Evolutionary conservation across 2,329 filamentous ascomycete genomes (phyloP).

Genomic region (Tolypocladium inflatum): DNA sequence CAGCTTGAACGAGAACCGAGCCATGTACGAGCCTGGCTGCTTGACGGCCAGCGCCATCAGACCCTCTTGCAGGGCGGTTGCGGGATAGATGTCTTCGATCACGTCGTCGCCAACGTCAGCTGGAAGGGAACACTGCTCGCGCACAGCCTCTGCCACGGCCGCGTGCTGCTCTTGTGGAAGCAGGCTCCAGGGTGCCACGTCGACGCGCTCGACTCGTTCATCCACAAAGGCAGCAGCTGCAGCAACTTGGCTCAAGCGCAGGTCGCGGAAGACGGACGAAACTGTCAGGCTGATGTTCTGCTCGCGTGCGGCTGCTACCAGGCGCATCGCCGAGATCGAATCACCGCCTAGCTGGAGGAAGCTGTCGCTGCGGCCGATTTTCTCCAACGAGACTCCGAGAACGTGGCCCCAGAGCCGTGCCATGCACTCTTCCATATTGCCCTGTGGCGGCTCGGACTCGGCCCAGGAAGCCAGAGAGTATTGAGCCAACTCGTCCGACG

Average conservation of each 20-base stretch:
- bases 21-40: conserved; percentile 25
- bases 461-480: neutral
- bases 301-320: neutral
- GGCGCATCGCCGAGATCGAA: neutral
- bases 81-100: conserved; percentile 25
- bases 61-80: conserved; percentile 29
- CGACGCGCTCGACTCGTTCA: neutral
- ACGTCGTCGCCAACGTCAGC: neutral
- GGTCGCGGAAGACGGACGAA: neutral
- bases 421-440: neutral
- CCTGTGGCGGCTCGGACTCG: neutral
- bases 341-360: conserved; percentile 1
- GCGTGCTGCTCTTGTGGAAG: neutral
- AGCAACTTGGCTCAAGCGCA: neutral
- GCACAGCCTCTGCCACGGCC: neutral
- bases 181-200: neutral
- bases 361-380: neutral
- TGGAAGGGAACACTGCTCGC: neutral
- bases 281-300: neutral
- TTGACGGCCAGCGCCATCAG: conserved; percentile 25
- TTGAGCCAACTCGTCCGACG: neutral
- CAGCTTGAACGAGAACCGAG: conserved; percentile 16
- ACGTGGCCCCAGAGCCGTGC: conserved; percentile 1
- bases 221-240: neutral
- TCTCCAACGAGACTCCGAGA: neutral